Conservation (phyloP, 352 stramenopile genomes). For the Phytopythium sindhum region DNA sequence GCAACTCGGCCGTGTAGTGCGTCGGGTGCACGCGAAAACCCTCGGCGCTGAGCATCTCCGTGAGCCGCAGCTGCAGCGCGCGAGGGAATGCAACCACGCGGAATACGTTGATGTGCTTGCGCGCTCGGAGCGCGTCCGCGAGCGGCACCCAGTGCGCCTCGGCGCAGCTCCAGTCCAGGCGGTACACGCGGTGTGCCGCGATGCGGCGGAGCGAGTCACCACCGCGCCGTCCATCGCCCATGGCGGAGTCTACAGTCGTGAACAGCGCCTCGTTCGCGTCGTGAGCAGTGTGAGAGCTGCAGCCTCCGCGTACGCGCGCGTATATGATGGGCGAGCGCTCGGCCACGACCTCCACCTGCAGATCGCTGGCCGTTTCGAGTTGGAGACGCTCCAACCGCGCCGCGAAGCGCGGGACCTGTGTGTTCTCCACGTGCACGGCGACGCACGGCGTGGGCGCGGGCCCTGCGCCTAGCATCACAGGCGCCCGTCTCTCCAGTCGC, state of each 20-base stretch:
- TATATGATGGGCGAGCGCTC: constrained; percentile 15
- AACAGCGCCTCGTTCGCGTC: constrained; percentile 6
- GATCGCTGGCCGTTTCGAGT: not conserved
- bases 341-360: constrained; percentile 6
- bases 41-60: constrained; percentile 22
- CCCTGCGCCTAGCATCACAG: not conserved
- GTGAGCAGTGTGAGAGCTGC: not conserved
- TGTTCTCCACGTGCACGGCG: constrained; percentile 27
- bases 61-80: constrained; percentile 31
- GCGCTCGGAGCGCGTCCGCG: not conserved
- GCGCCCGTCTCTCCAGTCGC: not conserved
- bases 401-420: constrained; percentile 26
- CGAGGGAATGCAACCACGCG: constrained; percentile 36
- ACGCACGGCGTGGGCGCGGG: constrained; percentile 12
- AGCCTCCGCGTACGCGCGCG: not conserved
- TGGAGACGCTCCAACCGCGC: constrained; percentile 5
- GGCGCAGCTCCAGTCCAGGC: constrained; percentile 35
- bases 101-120: constrained; percentile 10
- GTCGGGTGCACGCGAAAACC: constrained; percentile 38
- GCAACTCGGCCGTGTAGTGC: constrained; percentile 41
- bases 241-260: not conserved
- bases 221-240: constrained; percentile 19
- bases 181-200: constrained; percentile 46
- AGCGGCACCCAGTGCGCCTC: constrained; percentile 42
- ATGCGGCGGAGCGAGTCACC: constrained; percentile 11